Evolutionary conservation across 1,284 basidiomycete species (phyloP), one percentile per base, ranked within the genome.

Genomic region (Blastosporella zonata): DNA sequence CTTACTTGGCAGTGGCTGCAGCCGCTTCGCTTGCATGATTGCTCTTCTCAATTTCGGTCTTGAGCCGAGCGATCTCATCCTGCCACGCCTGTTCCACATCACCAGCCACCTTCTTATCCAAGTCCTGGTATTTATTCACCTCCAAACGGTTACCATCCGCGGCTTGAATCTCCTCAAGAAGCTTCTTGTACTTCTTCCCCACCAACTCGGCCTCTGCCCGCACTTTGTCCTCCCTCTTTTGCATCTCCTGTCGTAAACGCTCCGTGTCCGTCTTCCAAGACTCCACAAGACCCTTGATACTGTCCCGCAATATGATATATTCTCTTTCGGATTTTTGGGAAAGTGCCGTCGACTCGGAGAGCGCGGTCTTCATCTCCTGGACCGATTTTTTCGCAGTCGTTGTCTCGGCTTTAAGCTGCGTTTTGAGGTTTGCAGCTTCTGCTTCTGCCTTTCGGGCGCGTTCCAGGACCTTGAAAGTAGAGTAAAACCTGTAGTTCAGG

Each of bases 381-480:
- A 90, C 61, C 0, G 80, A 70, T 63, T 87, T 87, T 66, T 90
- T 91, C 7, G 84, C 80, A 12, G 74, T 75, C 3, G 79, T 68
- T 1, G 84, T 82, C 62, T 90, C 88, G 20, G 72, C 68, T 67
- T 91, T 91, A 53, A 90, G 74, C 57, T 86, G 82, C 1, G 75
- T 56, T 64, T 85, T 87, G 8, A 90, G 69, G 17, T 75, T 58
- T 8, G 78, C 65, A 1, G 82, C 81, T 62, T 91, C 88, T 1
- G 82, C 74, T 62, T 91, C 88, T 5, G 88, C 88, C 62, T 89
- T 91, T 43, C 89, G 79, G 25, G 88, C 88, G 13, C 88, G 79
- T 55, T 90, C 89, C 18, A 90, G 72, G 12, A 89, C 82, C 86
- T 89, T 29, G 38, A n/a, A 12, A 21, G 18, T 48, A 46, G 9